Evolutionary conservation across 352 stramenopile genomes (phyloP).

Genomic region (Phytophthora cryptogea): DNA sequence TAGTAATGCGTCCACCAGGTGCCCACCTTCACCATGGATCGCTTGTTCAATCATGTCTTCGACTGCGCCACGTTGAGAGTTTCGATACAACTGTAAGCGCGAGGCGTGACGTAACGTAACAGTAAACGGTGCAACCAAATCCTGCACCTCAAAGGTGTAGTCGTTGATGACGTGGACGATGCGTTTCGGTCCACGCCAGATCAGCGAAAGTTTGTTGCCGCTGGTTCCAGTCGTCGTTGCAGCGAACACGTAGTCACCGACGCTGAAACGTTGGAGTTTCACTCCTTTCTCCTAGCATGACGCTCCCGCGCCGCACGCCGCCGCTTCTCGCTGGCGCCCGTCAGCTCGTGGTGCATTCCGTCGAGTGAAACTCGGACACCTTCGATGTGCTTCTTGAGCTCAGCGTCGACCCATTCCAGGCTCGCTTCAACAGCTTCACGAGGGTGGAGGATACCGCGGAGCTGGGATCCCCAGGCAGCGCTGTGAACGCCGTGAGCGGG

Average conservation of each 20-base stretch:
- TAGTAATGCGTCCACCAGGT: neutral
- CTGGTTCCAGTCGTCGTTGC: too few species aligned
- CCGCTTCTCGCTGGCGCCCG: neutral
- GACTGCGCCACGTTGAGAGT: neutral
- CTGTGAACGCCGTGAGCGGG: neutral
- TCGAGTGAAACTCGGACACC: slow-evolving; percentile 82
- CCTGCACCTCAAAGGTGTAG: neutral
- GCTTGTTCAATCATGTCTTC: neutral
- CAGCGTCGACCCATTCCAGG: slow-evolving; percentile 91
- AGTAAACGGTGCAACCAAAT: neutral
- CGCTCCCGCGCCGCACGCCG: neutral
- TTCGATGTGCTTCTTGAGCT: slow-evolving; percentile 98
- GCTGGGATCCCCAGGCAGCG: neutral
- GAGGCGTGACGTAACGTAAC: neutral
- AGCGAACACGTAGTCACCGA: neutral
- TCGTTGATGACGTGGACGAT: neutral
- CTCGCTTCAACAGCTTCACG: slow-evolving; percentile 20
- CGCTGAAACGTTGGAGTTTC: neutral
- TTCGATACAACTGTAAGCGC: neutral
- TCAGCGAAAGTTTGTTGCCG: neutral
- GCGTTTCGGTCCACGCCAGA: neutral
- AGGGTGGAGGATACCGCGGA: neutral
- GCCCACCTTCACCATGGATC: neutral
- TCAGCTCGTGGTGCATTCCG: neutral
- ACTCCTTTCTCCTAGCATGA: neutral